A percentile compares a stretch with the other conserved stretches of the same genome.
These are phyloP conservation scores for Sapria himalayana DNA, from an alignment of 345 rosid species.

Conservation along the genomic window DNA sequence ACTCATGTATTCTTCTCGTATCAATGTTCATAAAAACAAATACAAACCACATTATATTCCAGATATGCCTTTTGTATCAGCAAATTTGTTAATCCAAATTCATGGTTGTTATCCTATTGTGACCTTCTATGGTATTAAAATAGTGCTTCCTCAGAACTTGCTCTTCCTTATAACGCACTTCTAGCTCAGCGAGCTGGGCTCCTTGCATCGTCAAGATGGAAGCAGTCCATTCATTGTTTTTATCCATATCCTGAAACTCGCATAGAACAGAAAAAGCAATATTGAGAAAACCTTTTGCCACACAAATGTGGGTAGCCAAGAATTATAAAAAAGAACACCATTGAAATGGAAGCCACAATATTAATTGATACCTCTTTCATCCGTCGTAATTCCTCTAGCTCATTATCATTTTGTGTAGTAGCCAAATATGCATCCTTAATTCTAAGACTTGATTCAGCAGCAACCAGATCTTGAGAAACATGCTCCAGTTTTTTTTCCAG, in stretches of 20 bases:
- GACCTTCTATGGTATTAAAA: conserved; percentile 88
- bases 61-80: no score
- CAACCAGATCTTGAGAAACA: conserved; percentile 28
- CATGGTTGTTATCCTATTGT: not conserved
- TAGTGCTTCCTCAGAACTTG: conserved; percentile 71
- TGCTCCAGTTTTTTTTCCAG: conserved; percentile 47
- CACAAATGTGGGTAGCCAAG: not conserved
- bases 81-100: no score
- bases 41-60: conserved; percentile 2
- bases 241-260: conserved; percentile 59
- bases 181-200: conserved; percentile 76
- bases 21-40: not conserved
- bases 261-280: conserved; percentile 2
- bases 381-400: conserved; percentile 76
- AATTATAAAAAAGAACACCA: not conserved
- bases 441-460: conserved; percentile 31
- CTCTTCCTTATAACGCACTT: conserved; percentile 73
- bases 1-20: no score
- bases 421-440: conserved; percentile 29
- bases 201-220: conserved; percentile 90
- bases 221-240: conserved; percentile 96
- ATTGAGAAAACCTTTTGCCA: not conserved
- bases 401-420: conserved; percentile 47
- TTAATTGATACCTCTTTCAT: conserved; percentile 60
- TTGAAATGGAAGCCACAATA: not conserved